These are phyloP conservation scores for Catunica adiposa DNA, from an alignment of 2,329 filamentous ascomycete species.

Conservation along the genomic window DNA sequence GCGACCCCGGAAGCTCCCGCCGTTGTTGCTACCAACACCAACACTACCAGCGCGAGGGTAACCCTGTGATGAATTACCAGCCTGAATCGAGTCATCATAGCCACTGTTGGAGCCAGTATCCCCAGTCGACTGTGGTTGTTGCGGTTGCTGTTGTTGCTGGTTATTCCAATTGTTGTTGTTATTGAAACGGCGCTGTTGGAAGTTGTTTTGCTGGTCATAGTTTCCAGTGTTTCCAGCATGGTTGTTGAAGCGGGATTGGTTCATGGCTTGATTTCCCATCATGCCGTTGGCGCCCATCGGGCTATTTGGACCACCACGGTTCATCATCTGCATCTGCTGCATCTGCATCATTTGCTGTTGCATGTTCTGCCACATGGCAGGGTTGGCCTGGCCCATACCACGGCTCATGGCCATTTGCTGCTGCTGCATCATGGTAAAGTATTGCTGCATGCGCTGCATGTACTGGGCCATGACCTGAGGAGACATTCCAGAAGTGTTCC, in stretches of 20 bases:
- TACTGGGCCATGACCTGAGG: constrained; percentile 97
- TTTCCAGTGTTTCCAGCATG: constrained; percentile 18
- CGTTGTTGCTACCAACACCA: constrained; percentile 19
- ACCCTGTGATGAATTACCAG: constrained; percentile 30
- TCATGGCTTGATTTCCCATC: constrained; percentile 40
- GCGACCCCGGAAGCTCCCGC: constrained; percentile 23
- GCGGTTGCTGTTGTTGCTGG: constrained; percentile 17
- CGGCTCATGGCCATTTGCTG: constrained; percentile 59
- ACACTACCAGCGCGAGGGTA: constrained; percentile 22
- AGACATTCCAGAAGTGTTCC: constrained; percentile 54
- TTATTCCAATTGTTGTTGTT: constrained; percentile 17
- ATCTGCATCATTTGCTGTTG: constrained; percentile 63
- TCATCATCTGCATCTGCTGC: constrained; percentile 44
- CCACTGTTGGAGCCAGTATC: constrained; percentile 18
- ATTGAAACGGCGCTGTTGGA: constrained; percentile 14
- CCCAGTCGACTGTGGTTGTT: no score
- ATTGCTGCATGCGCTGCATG: constrained; percentile 96
- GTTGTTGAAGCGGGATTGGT: constrained; percentile 28
- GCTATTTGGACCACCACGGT: constrained; percentile 21
- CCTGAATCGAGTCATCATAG: constrained; percentile 19
- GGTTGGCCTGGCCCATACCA: constrained; percentile 31
- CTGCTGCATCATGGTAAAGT: constrained; percentile 88
- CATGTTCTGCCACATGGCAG: constrained; percentile 62
- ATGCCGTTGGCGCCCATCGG: constrained; percentile 19
- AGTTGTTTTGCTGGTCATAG: constrained; percentile 11